These are phyloP conservation scores for Leccinum fibrillosum DNA, from an alignment of 768 basidiomycete genomes.

Conservation along the genomic window DNA sequence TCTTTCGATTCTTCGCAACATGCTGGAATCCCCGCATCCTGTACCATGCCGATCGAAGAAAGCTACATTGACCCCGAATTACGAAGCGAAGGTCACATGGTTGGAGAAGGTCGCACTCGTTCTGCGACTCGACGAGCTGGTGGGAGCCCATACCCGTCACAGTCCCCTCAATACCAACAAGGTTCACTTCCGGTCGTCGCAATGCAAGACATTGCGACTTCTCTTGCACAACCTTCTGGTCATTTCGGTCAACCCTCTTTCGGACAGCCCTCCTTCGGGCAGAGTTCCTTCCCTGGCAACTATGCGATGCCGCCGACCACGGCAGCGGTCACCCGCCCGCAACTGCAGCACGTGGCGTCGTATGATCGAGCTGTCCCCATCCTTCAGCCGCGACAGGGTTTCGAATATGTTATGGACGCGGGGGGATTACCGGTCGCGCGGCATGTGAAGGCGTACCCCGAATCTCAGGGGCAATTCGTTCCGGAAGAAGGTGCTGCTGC, in stretches of 20 bases:
- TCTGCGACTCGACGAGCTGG: slow-evolving; percentile 19
- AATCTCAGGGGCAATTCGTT: slow-evolving; percentile 1
- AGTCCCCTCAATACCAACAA: slow-evolving; percentile 29
- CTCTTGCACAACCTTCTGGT: slow-evolving; percentile 6
- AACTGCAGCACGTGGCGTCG: not conserved
- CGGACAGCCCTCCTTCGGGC: slow-evolving; percentile 23
- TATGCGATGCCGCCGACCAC: slow-evolving; percentile 2
- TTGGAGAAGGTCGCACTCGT: slow-evolving; percentile 34
- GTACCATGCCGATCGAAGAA: slow-evolving; percentile 27
- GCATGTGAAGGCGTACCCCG: slow-evolving; percentile 4
- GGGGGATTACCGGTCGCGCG: slow-evolving; percentile 8
- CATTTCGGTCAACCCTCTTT: slow-evolving; percentile 28
- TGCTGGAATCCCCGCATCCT: not conserved
- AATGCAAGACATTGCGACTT: slow-evolving; percentile 6
- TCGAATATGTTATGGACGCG: slow-evolving; percentile 14
- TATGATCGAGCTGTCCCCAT: slow-evolving; percentile 8
- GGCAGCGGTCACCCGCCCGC: not conserved
- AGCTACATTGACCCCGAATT: slow-evolving; percentile 36
- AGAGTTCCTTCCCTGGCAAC: slow-evolving; percentile 9
- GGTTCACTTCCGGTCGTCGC: slow-evolving; percentile 13
- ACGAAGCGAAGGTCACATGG: slow-evolving; percentile 33
- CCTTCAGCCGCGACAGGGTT: slow-evolving; percentile 7
- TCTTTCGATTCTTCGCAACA: slow-evolving; percentile 7
- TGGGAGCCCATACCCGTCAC: slow-evolving; percentile 29
- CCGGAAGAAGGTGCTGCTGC: not conserved